These are phyloP conservation scores for Limnanthes douglasii DNA, from an alignment of 345 rosid species.

Conservation along the genomic window DNA sequence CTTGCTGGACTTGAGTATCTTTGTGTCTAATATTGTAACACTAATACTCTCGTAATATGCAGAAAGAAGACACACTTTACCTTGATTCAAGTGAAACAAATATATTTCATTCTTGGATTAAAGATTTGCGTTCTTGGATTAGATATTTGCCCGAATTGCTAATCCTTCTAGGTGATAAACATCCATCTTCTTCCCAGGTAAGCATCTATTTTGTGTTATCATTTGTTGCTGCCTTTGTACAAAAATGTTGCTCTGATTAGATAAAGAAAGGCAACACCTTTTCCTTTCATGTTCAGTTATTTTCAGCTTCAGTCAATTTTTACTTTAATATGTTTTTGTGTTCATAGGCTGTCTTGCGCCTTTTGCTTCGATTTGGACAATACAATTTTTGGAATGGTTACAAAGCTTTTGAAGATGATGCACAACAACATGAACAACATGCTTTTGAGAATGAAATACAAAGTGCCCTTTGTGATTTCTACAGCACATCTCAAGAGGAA, in stretches of 20 bases:
- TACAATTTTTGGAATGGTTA: constrained; percentile 24
- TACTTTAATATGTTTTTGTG: constrained; percentile 5
- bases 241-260: background rate
- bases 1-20: background rate
- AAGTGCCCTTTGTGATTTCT: constrained; percentile 33
- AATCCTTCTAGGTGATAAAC: constrained; percentile 38
- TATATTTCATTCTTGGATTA: constrained; percentile 25
- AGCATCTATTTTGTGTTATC: constrained; percentile 4
- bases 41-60: constrained; percentile 1
- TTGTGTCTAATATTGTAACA: too few species aligned
- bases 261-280: constrained; percentile 2
- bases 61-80: constrained; percentile 27
- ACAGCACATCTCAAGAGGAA: constrained; percentile 23
- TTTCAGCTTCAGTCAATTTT: constrained; percentile 5
- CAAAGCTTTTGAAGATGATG: constrained; percentile 33
- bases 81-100: constrained; percentile 30
- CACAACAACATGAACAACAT: too few species aligned
- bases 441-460: constrained; percentile 36
- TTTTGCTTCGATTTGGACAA: constrained; percentile 58
- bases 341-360: constrained; percentile 59
- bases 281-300: background rate
- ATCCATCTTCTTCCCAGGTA: constrained; percentile 52
- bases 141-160: constrained; percentile 59
- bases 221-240: background rate
- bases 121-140: too few species aligned